Base-by-base conservation (phyloP, 2,329 filamentous ascomycete genomes). In the Venturia asperata region DNA sequence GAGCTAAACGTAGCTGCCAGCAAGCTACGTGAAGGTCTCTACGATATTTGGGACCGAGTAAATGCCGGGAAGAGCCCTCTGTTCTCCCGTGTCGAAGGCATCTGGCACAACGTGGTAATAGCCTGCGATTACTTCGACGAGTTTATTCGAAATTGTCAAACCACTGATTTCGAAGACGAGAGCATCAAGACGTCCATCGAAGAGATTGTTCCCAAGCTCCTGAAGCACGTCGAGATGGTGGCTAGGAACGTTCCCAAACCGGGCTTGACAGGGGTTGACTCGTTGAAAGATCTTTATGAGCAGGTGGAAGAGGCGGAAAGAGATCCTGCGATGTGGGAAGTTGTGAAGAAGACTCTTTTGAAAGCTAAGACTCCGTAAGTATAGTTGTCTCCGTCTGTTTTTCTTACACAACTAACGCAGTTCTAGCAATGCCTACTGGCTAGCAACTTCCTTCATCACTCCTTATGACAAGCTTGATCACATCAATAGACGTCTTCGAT, bases 171-270 rank as follows among this genome's bases (percentile, higher is more conserved):
- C 45, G 24, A 21, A 5, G 45, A 49, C 21, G 45, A 49, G 5
- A 21, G n/a, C 4, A 24, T 21, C 7, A 49, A 49, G 45, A 49
- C 9, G 7, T n/a, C n/a, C 45, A 49, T 49, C 45, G 45, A 49
- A 11, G n/a, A 49, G 7, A 49, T 49, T n/a, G 24, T 49, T 49
- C 45, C n/a, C 19, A 49, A 49, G n/a, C 45, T 49, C 45, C 11
- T 49, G 11, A 49, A 49, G n/a, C 45, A 49, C n/a, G 45, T n/a
- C n/a, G 24, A 49, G 45, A 49, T 49, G 45, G 45, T 49, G n/a
- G n/a, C n/a, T 49, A 49, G 7, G n/a, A 47, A 21, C 45, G 45
- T n/a, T 10, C 45, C 19, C 19, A 6, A 47, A 34, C 30, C 30
- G 30, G 30, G 6, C 1, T 10, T 5, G 19, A 47, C 5, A n/a